A percentile compares a stretch with the other conserved stretches of the same genome.
Conservation (phyloP, 2,329 filamentous ascomycete genomes). For the Fusarium sp. region DNA sequence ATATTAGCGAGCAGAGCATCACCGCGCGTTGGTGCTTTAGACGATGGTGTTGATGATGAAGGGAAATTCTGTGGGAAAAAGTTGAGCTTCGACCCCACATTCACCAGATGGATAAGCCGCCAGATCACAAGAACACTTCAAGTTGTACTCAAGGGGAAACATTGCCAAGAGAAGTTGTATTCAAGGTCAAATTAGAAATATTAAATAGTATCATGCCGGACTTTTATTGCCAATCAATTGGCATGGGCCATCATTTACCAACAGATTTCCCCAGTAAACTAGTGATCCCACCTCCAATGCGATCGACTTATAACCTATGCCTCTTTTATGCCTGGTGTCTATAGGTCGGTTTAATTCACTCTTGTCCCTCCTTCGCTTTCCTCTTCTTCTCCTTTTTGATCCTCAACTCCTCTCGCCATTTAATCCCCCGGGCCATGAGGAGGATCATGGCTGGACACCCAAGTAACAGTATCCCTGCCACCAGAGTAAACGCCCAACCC, state of each 20-base stretch:
- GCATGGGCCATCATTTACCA: not conserved
- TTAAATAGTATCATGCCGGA: not conserved
- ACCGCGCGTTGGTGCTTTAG: not conserved
- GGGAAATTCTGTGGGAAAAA: slow-evolving; percentile 15
- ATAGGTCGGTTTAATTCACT: not conserved
- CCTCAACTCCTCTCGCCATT: slow-evolving; percentile 55
- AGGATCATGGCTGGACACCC: slow-evolving; percentile 55
- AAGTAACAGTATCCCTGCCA: slow-evolving; percentile 57
- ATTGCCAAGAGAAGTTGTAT: not conserved
- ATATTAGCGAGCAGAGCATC: slow-evolving; percentile 17
- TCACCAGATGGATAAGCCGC: not conserved
- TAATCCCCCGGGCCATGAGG: slow-evolving; percentile 56
- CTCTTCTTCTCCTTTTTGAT: slow-evolving; percentile 42
- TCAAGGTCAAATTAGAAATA: not conserved
- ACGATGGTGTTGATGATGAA: not conserved
- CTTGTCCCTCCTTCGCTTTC: slow-evolving; percentile 18
- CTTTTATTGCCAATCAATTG: not conserved
- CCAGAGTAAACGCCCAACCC: slow-evolving; percentile 64
- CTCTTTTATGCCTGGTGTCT: not conserved
- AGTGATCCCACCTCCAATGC: not conserved
- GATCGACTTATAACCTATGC: not conserved
- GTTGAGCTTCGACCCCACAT: slow-evolving; percentile 11
- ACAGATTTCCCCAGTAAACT: not conserved
- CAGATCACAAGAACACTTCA: not conserved
- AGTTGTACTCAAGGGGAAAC: not conserved